Conservation (phyloP, 108 stramenopile species). For the Pseudonitzschia pungens region DNA sequence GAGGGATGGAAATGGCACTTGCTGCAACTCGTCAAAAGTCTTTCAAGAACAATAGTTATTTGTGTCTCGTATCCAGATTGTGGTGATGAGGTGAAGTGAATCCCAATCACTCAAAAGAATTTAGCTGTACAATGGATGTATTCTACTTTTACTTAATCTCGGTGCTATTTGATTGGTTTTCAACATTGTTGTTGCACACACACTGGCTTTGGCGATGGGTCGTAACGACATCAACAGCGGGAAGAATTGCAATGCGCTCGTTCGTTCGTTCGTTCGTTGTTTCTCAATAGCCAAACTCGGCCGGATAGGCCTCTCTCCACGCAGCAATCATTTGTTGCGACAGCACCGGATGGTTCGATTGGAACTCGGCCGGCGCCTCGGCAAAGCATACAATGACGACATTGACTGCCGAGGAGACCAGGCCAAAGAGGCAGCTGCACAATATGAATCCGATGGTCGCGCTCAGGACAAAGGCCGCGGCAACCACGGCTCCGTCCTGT, state of each 20-base stretch:
- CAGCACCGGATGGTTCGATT: constrained; percentile 77
- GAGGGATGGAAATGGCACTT: neutral
- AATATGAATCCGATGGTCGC: constrained; percentile 59
- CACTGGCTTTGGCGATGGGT: too few species aligned
- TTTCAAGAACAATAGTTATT: too few species aligned
- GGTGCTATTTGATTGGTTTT: too few species aligned
- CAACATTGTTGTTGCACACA: too few species aligned
- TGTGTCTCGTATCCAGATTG: too few species aligned
- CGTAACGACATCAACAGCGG: too few species aligned
- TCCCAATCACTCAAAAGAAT: too few species aligned
- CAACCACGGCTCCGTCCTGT: constrained; percentile 10
- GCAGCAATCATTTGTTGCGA: constrained; percentile 68
- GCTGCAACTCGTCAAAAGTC: neutral
- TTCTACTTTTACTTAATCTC: too few species aligned
- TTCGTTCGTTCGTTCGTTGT: too few species aligned
- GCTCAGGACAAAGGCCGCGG: constrained; percentile 39
- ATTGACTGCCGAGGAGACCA: constrained; percentile 79
- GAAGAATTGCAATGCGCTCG: neutral
- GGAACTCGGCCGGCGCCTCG: constrained; percentile 80
- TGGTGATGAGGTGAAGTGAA: too few species aligned
- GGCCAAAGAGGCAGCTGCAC: constrained; percentile 56
- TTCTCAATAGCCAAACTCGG: constrained; percentile 2
- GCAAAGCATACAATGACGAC: constrained; percentile 89
- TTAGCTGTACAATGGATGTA: too few species aligned
- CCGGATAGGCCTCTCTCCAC: constrained; percentile 52